These are phyloP conservation scores for Protomyces macrosporus DNA, from an alignment of 1,139 yeast species.

Conservation along the genomic window DNA sequence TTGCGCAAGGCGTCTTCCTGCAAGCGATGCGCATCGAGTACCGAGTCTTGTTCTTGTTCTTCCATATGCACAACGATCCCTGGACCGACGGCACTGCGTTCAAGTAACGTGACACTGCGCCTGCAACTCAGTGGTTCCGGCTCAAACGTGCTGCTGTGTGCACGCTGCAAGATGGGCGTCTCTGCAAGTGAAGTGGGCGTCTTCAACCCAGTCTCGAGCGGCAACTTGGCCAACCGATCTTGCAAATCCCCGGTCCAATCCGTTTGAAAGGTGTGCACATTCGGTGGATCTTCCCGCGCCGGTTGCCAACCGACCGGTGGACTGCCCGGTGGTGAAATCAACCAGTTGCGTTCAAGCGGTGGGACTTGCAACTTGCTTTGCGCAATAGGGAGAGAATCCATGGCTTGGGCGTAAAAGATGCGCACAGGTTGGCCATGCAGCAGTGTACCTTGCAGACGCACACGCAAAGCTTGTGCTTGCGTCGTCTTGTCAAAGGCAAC, in stretches of 20 bases:
- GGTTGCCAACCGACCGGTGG: constrained; percentile 46
- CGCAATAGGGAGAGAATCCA: neutral
- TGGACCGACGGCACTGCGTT: neutral
- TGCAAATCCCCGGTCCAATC: constrained; percentile 36
- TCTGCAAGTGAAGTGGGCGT: neutral
- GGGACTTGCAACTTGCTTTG: constrained; percentile 38
- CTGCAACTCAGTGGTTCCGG: neutral
- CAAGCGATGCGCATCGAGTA: neutral
- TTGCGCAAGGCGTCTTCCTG: neutral
- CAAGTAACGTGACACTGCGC: neutral
- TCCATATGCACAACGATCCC: neutral
- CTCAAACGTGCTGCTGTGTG: neutral
- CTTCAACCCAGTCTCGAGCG: neutral
- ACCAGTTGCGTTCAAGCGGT: constrained; percentile 41
- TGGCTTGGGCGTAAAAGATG: constrained; percentile 28
- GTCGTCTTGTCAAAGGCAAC: constrained; percentile 37
- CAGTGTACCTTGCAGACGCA: constrained; percentile 17
- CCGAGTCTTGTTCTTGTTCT: neutral
- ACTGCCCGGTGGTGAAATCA: constrained; percentile 46
- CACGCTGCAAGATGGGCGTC: neutral
- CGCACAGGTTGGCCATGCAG: neutral
- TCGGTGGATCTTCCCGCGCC: constrained; percentile 41
- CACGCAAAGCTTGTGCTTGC: constrained; percentile 35
- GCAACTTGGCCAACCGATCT: constrained; percentile 34
- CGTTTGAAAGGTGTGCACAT: constrained; percentile 11